Evolutionary conservation across 495 filamentous ascomycete species (phyloP).

Genomic region (Xylaria scruposa): DNA sequence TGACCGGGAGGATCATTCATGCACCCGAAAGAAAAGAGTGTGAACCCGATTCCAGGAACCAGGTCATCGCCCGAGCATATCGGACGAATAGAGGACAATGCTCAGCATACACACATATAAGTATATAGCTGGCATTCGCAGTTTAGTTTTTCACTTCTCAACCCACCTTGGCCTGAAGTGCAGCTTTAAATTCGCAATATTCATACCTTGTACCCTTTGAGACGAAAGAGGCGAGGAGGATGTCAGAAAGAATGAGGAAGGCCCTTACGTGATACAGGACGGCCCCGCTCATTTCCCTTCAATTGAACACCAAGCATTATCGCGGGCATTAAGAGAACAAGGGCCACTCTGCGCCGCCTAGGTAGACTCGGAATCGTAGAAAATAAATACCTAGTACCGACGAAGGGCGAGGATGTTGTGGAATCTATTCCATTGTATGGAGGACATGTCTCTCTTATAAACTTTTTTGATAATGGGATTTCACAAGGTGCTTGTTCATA

Average conservation of each 20-base stretch:
- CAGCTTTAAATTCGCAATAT: not conserved
- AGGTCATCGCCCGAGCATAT: conserved; percentile 3
- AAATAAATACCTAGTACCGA: not conserved
- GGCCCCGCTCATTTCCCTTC: conserved; percentile 20
- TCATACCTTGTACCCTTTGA: not conserved
- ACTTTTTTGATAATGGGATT: not conserved
- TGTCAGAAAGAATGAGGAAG: not conserved
- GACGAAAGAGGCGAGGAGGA: not conserved
- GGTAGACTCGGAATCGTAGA: not conserved
- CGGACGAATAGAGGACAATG: conserved; percentile 10
- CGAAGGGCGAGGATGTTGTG: not conserved
- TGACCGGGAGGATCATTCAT: conserved; percentile 23
- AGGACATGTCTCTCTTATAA: not conserved
- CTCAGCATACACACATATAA: not conserved
- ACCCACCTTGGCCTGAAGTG: not conserved
- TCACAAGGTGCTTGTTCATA: not conserved
- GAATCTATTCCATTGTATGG: not conserved
- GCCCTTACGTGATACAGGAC: conserved; percentile 2
- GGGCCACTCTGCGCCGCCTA: not conserved
- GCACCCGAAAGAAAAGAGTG: conserved; percentile 13
- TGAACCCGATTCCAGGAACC: conserved; percentile 20
- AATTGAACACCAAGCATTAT: not conserved
- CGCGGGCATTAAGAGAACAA: not conserved
- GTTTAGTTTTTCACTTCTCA: not conserved
- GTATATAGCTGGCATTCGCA: not conserved